A percentile compares a stretch with the other conserved stretches of the same genome.
phyloP scores from a whole-genome alignment of 495 filamentous ascomycete species.

The Penicillium paradoxum region DNA sequence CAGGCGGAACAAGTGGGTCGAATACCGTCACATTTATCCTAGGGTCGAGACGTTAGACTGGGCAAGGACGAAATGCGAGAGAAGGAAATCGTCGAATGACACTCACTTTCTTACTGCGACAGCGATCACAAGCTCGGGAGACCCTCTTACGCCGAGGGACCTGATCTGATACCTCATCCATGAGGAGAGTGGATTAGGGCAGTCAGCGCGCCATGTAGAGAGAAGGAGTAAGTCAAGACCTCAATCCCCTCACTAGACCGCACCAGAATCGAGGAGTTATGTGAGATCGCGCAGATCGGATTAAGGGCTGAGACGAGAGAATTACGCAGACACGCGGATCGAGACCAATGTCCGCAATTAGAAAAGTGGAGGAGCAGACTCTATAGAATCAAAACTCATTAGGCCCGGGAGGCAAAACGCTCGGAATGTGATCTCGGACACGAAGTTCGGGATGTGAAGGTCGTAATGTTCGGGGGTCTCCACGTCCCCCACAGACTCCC shows the following conservation, averaged over 20 bases:
- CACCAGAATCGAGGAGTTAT: not conserved
- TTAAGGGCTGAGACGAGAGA: not conserved
- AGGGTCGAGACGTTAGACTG: not conserved
- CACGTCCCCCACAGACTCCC: not conserved
- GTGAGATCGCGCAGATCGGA: not conserved
- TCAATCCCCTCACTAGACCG: not conserved
- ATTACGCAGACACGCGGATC: not conserved
- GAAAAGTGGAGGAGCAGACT: not conserved
- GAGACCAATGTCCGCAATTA: not conserved
- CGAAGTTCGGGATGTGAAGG: not conserved
- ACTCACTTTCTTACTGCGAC: slow-evolving; percentile 54
- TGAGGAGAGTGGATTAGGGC: slow-evolving; percentile 28
- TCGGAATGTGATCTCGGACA: not conserved
- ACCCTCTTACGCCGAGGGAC: slow-evolving; percentile 57
- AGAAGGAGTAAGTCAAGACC: too few relatives aligned
- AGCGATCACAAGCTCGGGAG: slow-evolving; percentile 67
- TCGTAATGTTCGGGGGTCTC: not conserved
- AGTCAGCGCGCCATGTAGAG: slow-evolving; percentile 25
- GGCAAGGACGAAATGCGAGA: not conserved
- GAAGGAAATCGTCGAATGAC: not conserved
- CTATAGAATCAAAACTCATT: not conserved
- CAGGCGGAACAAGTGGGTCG: slow-evolving; percentile 64
- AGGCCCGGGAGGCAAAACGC: too few relatives aligned
- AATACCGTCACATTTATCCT: slow-evolving; percentile 64
- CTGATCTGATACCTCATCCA: slow-evolving; percentile 46